Evolutionary conservation across 306 rosid species (phyloP).

Genomic region (Fagus sylvatica): DNA sequence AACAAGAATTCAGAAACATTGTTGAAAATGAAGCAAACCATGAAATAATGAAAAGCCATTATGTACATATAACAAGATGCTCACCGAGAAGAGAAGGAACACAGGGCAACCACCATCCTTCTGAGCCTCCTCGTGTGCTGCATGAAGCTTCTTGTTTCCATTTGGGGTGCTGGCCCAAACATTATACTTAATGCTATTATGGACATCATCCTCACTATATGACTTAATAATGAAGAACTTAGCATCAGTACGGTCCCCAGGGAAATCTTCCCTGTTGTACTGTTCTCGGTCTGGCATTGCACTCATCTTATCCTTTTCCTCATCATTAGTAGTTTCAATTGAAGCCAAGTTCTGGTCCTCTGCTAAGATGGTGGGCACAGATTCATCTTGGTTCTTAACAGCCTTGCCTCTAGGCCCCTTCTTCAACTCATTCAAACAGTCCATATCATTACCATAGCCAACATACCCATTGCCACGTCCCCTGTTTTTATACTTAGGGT

Average conservation of each 20-base stretch:
- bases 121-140: constrained; percentile 90
- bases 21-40: not conserved
- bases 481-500: constrained; percentile 73
- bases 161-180: constrained; percentile 99
- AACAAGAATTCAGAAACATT: not conserved
- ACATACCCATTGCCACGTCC: constrained; percentile 45
- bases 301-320: constrained; percentile 57
- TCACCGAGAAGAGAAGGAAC: constrained; percentile 82
- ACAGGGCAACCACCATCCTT: constrained; percentile 79
- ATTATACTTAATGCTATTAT: constrained; percentile 88
- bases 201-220: constrained; percentile 95
- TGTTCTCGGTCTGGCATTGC: constrained; percentile 62
- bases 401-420: constrained; percentile 90
- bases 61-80: constrained; percentile 9
- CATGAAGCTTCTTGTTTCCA: constrained; percentile 96
- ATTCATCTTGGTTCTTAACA: constrained; percentile 68
- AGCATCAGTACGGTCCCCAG: constrained; percentile 65
- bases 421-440: constrained; percentile 87
- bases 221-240: constrained; percentile 85
- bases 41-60: not conserved
- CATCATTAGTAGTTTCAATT: constrained; percentile 39
- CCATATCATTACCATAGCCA: constrained; percentile 86
- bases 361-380: constrained; percentile 49
- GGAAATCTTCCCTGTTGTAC: constrained; percentile 67
- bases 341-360: constrained; percentile 65